These are phyloP conservation scores for Protomyces arabidopsidicola DNA, from an alignment of 1,139 yeast species.

Conservation along the genomic window DNA sequence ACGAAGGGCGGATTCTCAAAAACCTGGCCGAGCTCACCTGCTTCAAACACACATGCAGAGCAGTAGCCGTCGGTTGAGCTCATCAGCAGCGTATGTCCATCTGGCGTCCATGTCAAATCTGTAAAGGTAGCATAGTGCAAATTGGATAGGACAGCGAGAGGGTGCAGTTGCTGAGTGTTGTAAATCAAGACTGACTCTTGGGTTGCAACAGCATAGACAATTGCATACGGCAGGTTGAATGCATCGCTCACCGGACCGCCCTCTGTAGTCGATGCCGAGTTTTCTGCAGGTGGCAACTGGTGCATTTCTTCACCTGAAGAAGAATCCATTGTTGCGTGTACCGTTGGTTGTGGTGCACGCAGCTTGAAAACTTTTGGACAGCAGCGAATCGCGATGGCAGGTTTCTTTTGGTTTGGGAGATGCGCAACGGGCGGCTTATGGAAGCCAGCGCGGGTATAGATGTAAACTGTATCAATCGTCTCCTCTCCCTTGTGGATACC, in stretches of 20 bases:
- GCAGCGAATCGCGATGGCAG: conserved; percentile 77
- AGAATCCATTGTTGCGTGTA: conserved; percentile 5
- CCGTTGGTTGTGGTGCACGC: conserved; percentile 15
- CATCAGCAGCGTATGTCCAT: conserved; percentile 65
- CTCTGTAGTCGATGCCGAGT: neutral
- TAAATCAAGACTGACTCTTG: conserved; percentile 80
- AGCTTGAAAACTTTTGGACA: conserved; percentile 59
- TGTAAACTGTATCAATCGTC: conserved; percentile 62
- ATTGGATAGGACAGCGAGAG: conserved; percentile 70
- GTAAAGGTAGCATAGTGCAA: conserved; percentile 85
- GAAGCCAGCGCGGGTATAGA: conserved; percentile 67
- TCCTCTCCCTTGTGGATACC: conserved; percentile 58
- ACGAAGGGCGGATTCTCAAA: conserved; percentile 30
- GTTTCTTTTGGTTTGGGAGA: conserved; percentile 72
- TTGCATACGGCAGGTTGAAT: conserved; percentile 62
- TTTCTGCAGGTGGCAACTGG: conserved; percentile 1
- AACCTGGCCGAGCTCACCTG: conserved; percentile 51
- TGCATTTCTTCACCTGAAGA: conserved; percentile 3
- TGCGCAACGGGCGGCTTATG: conserved; percentile 67
- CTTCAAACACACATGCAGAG: conserved; percentile 56
- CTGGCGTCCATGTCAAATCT: conserved; percentile 76
- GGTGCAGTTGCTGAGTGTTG: conserved; percentile 64
- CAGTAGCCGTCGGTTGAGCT: conserved; percentile 96
- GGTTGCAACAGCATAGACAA: conserved; percentile 90
- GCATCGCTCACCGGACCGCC: conserved; percentile 36